A percentile compares a stretch with the other conserved stretches of the same genome.
Conservation (phyloP, 1,139 yeast species). For the Zygosaccharomyces sapae region DNA sequence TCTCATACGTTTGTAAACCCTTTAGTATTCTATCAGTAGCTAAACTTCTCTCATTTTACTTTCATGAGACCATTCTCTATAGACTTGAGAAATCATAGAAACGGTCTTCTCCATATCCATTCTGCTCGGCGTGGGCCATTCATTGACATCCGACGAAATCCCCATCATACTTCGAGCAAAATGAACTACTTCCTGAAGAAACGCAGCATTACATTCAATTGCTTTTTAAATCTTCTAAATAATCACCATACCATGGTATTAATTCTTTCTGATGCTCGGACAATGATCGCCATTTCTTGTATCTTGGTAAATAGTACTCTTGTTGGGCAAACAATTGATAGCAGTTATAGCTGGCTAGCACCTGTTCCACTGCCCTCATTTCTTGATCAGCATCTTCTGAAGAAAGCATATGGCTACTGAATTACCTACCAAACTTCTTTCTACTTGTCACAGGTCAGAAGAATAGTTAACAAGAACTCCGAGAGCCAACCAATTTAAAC, state of each 20-base stretch:
- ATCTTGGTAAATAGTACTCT: constrained; percentile 35
- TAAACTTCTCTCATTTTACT: constrained; percentile 51
- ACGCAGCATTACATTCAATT: constrained; percentile 47
- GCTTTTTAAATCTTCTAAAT: constrained; percentile 46
- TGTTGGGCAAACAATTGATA: constrained; percentile 36
- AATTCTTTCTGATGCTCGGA: constrained; percentile 42
- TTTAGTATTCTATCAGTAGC: constrained; percentile 39
- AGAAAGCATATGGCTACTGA: not conserved
- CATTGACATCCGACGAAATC: constrained; percentile 39
- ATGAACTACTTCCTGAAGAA: constrained; percentile 46
- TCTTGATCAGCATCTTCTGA: not conserved
- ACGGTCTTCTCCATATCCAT: constrained; percentile 59
- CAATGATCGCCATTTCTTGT: constrained; percentile 38
- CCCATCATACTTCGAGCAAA: constrained; percentile 55
- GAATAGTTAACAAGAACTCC: too few species aligned
- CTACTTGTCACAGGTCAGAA: not conserved
- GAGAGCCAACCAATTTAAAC: too few species aligned
- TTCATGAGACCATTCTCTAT: constrained; percentile 72
- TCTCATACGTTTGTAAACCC: constrained; percentile 46
- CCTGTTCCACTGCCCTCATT: constrained; percentile 1
- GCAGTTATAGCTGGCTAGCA: not conserved
- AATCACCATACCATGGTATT: constrained; percentile 50
- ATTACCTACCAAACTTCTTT: not conserved
- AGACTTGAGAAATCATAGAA: constrained; percentile 57
- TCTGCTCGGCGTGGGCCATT: constrained; percentile 46